These are phyloP conservation scores for Talaromyces sp. DNA, from an alignment of 2,329 filamentous ascomycete genomes.

Conservation along the genomic window DNA sequence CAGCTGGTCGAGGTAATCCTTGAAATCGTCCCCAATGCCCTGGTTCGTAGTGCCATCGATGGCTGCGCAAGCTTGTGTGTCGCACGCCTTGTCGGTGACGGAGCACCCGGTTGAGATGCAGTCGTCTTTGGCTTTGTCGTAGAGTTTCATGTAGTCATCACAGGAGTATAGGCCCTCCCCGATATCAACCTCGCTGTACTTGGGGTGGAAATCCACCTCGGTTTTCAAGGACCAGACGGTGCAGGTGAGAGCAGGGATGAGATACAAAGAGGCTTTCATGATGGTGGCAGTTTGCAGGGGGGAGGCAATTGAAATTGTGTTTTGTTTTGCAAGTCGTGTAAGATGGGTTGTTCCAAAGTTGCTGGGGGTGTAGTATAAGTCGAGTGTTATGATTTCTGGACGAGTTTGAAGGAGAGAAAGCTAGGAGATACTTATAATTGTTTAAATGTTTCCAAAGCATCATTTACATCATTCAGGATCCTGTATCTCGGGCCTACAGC, in stretches of 20 bases:
- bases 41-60: neutral
- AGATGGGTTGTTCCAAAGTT: too few species aligned
- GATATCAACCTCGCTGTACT: neutral
- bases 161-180: neutral
- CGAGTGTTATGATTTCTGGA: too few species aligned
- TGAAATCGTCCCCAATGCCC: neutral
- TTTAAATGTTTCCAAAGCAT: too few species aligned
- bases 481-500: too few species aligned
- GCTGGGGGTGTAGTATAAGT: too few species aligned
- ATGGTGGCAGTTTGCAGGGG: neutral
- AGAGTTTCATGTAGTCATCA: neutral
- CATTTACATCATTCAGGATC: too few species aligned
- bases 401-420: too few species aligned
- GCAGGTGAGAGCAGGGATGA: neutral
- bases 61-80: neutral
- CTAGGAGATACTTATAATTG: too few species aligned
- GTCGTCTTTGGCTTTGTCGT: neutral
- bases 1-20: neutral
- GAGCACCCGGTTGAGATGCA: neutral
- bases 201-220: neutral
- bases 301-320: too few species aligned
- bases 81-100: neutral
- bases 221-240: neutral
- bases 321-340: too few species aligned
- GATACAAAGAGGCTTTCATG: neutral